Percentiles rank a stretch among this genome's conserved stretches.
Evolutionary conservation across 116 monocot species (phyloP).

Genomic region (Trichopus zeylanicus): DNA sequence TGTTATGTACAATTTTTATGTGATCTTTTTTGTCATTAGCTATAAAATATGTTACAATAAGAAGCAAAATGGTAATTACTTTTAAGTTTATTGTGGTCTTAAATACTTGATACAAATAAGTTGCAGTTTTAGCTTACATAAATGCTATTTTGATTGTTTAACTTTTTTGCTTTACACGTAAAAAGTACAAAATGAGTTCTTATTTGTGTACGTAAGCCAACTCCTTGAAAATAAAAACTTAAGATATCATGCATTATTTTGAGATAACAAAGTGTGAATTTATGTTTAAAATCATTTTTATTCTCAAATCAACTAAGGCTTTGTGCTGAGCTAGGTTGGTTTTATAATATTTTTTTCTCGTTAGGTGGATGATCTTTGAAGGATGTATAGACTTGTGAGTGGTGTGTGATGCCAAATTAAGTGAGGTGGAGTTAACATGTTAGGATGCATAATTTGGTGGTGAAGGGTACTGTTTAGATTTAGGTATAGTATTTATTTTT

Average conservation of each 20-base stretch:
- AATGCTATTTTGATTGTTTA: background rate
- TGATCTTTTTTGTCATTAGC: background rate
- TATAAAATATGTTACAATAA: background rate
- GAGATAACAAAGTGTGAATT: conserved; percentile 68
- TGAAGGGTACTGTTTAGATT: too few species aligned
- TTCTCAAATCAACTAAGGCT: background rate
- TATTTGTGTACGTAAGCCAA: conserved; percentile 64
- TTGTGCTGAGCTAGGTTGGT: background rate
- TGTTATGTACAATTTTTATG: too few species aligned
- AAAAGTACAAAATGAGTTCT: conserved; percentile 95
- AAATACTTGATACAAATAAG: background rate
- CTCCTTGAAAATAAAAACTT: conserved; percentile 95
- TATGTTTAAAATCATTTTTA: conserved; percentile 2
- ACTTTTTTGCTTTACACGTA: conserved; percentile 11
- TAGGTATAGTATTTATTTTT: too few species aligned
- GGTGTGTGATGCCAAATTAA: conserved; percentile 58
- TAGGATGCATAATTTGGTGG: conserved; percentile 55
- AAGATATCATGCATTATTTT: conserved; percentile 85
- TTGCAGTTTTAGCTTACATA: background rate
- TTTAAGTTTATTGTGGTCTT: background rate
- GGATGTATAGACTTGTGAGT: conserved; percentile 88
- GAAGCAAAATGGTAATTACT: background rate
- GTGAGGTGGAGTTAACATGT: conserved; percentile 74
- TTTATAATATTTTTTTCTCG: background rate
- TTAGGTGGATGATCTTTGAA: conserved; percentile 93